These are phyloP conservation scores for Fusarium oligoseptatum DNA, from an alignment of 2,329 filamentous ascomycete species.

Conservation along the genomic window DNA sequence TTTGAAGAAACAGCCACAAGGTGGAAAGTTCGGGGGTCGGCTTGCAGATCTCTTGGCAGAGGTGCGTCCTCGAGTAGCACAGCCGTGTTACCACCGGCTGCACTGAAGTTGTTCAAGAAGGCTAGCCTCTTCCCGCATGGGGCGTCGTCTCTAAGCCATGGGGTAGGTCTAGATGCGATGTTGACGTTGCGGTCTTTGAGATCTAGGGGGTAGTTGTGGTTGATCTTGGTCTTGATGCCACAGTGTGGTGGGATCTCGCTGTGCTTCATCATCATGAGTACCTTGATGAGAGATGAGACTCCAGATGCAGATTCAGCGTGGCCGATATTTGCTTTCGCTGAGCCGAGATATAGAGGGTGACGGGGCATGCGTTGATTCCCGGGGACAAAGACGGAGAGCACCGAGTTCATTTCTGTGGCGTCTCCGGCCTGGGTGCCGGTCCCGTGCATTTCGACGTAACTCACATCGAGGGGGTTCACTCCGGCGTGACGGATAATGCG, in stretches of 20 bases:
- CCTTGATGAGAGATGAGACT: constrained; percentile 73
- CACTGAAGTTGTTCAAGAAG: constrained; percentile 78
- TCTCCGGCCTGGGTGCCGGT: constrained; percentile 91
- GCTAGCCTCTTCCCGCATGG: constrained; percentile 60
- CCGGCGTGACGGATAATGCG: constrained; percentile 79
- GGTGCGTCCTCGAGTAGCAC: constrained; percentile 74
- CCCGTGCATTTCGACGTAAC: constrained; percentile 91
- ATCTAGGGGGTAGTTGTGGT: constrained; percentile 70
- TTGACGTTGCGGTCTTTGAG: constrained; percentile 69
- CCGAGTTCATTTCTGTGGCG: constrained; percentile 83
- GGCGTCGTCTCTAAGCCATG: constrained; percentile 61
- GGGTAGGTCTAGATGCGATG: constrained; percentile 67
- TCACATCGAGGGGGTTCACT: constrained; percentile 81
- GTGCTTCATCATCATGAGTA: constrained; percentile 74
- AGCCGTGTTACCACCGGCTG: constrained; percentile 79
- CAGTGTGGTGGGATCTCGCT: constrained; percentile 74
- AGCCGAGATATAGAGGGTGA: constrained; percentile 70
- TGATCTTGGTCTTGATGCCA: constrained; percentile 75
- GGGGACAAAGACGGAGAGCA: constrained; percentile 69
- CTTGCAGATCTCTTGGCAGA: constrained; percentile 58
- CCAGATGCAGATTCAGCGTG: constrained; percentile 74
- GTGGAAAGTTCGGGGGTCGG: constrained; percentile 69
- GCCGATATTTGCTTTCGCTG: constrained; percentile 74
- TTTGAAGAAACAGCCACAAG: constrained; percentile 71
- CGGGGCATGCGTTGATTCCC: constrained; percentile 58